Percentiles rank a stretch among this genome's conserved stretches.
Evolutionary conservation across 768 basidiomycete genomes (phyloP).

Genomic region (Podaxis mareebaensis): DNA sequence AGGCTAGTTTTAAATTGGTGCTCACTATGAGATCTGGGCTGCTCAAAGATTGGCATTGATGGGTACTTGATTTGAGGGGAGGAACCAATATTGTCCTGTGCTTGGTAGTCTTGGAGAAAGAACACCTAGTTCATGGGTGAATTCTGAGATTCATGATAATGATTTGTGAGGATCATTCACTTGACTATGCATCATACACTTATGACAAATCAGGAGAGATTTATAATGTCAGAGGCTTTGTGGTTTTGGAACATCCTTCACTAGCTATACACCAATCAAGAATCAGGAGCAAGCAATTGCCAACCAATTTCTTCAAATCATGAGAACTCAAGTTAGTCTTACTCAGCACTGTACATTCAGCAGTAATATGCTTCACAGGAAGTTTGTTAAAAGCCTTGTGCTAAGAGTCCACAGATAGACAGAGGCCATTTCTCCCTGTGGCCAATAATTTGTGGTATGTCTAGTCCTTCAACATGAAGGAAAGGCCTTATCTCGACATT

Average conservation of each 20-base stretch:
- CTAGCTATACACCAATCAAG: not conserved
- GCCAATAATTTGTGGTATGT: too few species aligned
- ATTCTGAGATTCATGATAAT: not conserved
- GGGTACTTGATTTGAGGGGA: constrained; percentile 9
- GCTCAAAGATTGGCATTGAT: constrained; percentile 5
- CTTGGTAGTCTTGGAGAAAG: not conserved
- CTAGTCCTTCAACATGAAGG: too few species aligned
- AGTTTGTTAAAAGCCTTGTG: too few species aligned
- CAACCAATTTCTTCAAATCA: not conserved
- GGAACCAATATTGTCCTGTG: not conserved
- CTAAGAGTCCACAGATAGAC: too few species aligned
- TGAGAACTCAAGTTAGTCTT: not conserved
- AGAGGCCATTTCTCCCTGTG: too few species aligned
- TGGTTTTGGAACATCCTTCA: not conserved
- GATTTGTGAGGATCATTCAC: not conserved
- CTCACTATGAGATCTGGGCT: constrained; percentile 15
- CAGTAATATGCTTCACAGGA: too few species aligned
- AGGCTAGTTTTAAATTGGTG: not conserved
- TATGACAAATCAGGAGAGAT: not conserved
- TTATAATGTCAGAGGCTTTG: not conserved
- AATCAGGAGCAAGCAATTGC: not conserved
- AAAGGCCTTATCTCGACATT: too few species aligned
- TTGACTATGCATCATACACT: not conserved
- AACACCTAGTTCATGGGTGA: not conserved
- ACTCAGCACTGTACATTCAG: too few species aligned